Base-by-base conservation (phyloP, 1,284 basidiomycete species). In the Tilletia horrida region DNA sequence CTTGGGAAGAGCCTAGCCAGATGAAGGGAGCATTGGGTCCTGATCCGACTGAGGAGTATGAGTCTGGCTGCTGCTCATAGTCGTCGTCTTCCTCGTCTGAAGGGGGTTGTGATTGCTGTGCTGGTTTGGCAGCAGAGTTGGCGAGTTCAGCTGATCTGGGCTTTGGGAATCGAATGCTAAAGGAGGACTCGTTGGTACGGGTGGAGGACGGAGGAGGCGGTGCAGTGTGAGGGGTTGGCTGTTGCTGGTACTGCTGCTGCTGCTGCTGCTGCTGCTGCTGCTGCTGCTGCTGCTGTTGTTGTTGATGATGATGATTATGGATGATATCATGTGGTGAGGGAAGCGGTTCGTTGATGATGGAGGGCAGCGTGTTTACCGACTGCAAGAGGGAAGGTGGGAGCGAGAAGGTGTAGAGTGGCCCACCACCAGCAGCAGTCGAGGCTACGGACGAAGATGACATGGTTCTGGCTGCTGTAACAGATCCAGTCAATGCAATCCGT, bases 351-450 rank as follows among this genome's bases (percentile, higher is more conserved):
- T 59, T 59, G 29, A 59, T 59, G 13, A 59, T 27, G 27, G 55
- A 59, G 18, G 18, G 27, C 25, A 59, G 9, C 29, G 55, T 59
- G 9, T 68, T 67, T 29, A 76, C 69, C 3, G 66, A 44, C 43
- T 65, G 25, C 11, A 68, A 66, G 0, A 76, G 61, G 16, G 62
- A 48, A 14, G 63, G 45, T 0, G 76, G 76, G 13, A 78, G 67
- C 35, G 73, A 71, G 57, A 73, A 76, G 7, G 69, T 75, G 57
- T 76, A 78, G 21, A 78, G 69, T 1, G 76, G 76, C n/a, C 72
- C 48, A n/a, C 8, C 47, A 18, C 18, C 9, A 21, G 57, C 57
- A 6, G 13, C 8, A n/a, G 31, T 25, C 25, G 14, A 9, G 18
- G 35, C 47, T 43, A 13, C 65, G 8, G 25, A 62, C 45, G 40